Evolutionary conservation across 2,329 filamentous ascomycete species (phyloP).

Genomic region (Onygena corvina): DNA sequence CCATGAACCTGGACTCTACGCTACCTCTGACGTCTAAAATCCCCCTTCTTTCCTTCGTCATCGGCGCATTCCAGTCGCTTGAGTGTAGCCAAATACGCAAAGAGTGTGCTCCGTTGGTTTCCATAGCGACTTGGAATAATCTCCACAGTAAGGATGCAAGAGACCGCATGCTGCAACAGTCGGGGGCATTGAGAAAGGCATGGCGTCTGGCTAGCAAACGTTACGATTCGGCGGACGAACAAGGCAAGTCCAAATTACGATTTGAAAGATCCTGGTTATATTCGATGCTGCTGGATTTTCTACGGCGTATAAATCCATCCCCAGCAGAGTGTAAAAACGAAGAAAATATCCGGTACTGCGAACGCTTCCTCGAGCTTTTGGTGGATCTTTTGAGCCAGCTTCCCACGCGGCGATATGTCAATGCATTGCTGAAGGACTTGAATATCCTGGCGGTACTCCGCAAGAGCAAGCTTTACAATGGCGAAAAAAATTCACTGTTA

Average conservation of each 20-base stretch:
- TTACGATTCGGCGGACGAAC: slow-evolving; percentile 74
- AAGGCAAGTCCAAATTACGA: slow-evolving; percentile 62
- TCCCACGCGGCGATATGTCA: slow-evolving; percentile 86
- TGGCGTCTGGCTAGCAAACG: slow-evolving; percentile 82
- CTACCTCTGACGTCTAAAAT: slow-evolving; percentile 57
- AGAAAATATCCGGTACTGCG: slow-evolving; percentile 69
- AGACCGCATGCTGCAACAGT: slow-evolving; percentile 60
- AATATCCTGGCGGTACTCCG: slow-evolving; percentile 67
- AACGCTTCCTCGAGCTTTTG: slow-evolving; percentile 84
- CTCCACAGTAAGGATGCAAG: slow-evolving; percentile 64
- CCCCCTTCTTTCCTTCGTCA: slow-evolving; percentile 79
- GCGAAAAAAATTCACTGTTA: slow-evolving; percentile 62
- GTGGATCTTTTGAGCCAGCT: slow-evolving; percentile 86
- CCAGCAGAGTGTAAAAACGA: slow-evolving; percentile 28
- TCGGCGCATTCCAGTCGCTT: slow-evolving; percentile 83
- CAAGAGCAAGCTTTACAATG: slow-evolving; percentile 65
- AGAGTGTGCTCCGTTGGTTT: slow-evolving; percentile 89
- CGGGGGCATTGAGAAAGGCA: slow-evolving; percentile 66
- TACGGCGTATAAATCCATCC: slow-evolving; percentile 53
- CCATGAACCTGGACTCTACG: slow-evolving; percentile 65
- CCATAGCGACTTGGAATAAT: slow-evolving; percentile 92
- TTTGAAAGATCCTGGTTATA: slow-evolving; percentile 95
- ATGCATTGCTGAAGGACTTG: slow-evolving; percentile 72
- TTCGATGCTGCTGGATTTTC: slow-evolving; percentile 69
- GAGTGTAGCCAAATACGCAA: slow-evolving; percentile 83